Percentiles rank a stretch among this genome's conserved stretches.
Conservation (phyloP, 139 green algal species). For the Trebouxia sp. region DNA sequence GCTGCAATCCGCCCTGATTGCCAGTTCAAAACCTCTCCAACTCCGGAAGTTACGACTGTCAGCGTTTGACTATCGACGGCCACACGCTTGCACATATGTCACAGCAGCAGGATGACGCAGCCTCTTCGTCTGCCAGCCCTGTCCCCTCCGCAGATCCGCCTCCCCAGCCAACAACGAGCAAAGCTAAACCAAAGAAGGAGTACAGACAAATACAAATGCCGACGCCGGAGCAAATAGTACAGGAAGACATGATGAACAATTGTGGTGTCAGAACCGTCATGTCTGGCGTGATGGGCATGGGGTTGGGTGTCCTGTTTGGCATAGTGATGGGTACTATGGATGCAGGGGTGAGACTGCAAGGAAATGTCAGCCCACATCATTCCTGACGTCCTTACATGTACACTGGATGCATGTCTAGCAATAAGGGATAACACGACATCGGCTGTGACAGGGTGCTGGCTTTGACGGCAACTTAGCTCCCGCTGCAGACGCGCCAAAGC, state of each 20-base stretch:
- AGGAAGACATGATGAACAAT: conserved; percentile 94
- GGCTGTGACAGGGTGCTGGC: conserved; percentile 27
- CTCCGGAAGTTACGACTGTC: no score
- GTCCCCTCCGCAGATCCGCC: not conserved
- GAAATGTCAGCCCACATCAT: not conserved
- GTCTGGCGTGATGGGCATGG: conserved; percentile 73
- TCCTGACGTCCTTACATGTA: no score
- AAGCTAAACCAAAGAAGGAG: conserved; percentile 22
- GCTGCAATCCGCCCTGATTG: not conserved
- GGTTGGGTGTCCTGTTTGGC: conserved; percentile 81
- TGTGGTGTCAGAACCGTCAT: conserved; percentile 82
- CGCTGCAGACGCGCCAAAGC: conserved; percentile 36
- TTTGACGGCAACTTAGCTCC: conserved; percentile 39
- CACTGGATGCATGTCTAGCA: not conserved
- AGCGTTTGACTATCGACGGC: no score
- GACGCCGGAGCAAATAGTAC: conserved; percentile 61
- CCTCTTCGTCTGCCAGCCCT: not conserved
- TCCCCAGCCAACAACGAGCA: not conserved
- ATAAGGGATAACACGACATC: not conserved
- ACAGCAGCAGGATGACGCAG: not conserved
- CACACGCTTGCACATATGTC: no score
- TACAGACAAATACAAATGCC: conserved; percentile 57
- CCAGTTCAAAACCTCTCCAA: not conserved
- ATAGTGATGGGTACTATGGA: conserved; percentile 87
- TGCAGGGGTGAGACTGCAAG: conserved; percentile 28